Base-by-base conservation (phyloP, 1,139 yeast species). In the Taphrina wiesneri region DNA sequence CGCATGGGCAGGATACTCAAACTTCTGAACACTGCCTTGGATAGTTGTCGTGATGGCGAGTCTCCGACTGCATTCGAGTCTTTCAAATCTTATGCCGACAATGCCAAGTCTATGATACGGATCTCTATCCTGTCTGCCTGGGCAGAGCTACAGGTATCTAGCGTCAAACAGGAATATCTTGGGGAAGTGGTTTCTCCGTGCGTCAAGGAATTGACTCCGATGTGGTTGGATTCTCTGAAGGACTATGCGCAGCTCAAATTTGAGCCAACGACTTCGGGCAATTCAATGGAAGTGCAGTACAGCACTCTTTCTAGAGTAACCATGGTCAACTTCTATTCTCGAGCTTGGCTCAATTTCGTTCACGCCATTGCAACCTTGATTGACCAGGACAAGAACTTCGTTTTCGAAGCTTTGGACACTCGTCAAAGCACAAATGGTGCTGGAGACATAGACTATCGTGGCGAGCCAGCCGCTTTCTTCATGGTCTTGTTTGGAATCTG, bases 401-500 rank as follows among this genome's bases (percentile, higher is more conserved):
- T 85, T 57, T 71, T 77, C 75, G 70, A 77, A 70, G 69, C 83
- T 72, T 71, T 85, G 77, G 77, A 82, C 30, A 78, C 41, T 30
- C 56, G 57, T 23, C 21, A 30, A 15, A 21, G 19, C 25, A 66
- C 67, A 19, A 63, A 70, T 17, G 71, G 68, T 43, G 15, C 66
- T 17, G 72, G 70, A 19, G 75, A 71, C n/a, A 71, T 73, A 32
- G 72, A 73, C 52, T 72, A 73, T 60, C 72, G 75, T n/a, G 84
- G 82, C 13, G 96, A 90, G 71, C 81, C 86, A 0, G 83, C 85
- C 2, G 87, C 89, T 63, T 89, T 91, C 71, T 86, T 88, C 76
- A 89, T 89, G 74, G 87, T 91, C 30, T 76, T 92, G 57, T 89
- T 88, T 77, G 90, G 96, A 46, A 88, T 90, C 71, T 90, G 97